These are phyloP conservation scores for Paramyrothecium sp. DNA, from an alignment of 2,329 filamentous ascomycete species.

Conservation along the genomic window DNA sequence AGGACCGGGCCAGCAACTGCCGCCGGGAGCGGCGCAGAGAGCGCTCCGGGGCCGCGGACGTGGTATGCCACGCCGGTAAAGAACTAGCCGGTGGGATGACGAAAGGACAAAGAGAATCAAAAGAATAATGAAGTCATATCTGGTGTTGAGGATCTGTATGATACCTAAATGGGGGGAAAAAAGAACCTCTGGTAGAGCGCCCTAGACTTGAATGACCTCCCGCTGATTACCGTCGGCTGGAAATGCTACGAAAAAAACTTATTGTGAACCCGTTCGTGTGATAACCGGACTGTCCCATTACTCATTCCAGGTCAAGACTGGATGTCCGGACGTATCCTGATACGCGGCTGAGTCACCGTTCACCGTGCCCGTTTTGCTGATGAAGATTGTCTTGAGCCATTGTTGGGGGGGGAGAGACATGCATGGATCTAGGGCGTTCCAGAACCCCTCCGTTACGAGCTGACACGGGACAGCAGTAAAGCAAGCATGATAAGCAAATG, in stretches of 20 bases:
- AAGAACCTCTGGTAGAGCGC: slow-evolving; percentile 9
- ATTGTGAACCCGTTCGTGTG: not conserved
- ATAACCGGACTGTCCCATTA: no score
- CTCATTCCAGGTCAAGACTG: no score
- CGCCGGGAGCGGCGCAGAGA: slow-evolving; percentile 82
- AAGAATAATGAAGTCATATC: slow-evolving; percentile 5
- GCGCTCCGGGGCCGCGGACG: slow-evolving; percentile 80
- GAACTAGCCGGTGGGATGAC: slow-evolving; percentile 8
- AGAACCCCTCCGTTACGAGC: no score
- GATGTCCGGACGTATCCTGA: no score
- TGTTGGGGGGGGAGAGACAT: no score
- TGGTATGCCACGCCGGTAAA: slow-evolving; percentile 82
- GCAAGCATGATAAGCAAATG: no score
- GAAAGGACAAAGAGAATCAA: slow-evolving; percentile 13
- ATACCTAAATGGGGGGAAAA: not conserved
- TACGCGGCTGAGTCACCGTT: no score
- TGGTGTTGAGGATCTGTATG: slow-evolving; percentile 2
- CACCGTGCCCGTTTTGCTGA: no score
- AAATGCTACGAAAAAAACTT: not conserved
- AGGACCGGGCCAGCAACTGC: slow-evolving; percentile 72
- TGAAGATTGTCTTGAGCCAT: no score
- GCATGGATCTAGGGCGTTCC: no score
- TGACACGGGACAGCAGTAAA: no score
- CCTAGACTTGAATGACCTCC: not conserved
- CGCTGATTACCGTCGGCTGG: not conserved